phyloP scores from a whole-genome alignment of 345 rosid genomes.

The Moricandia moricandioides region DNA sequence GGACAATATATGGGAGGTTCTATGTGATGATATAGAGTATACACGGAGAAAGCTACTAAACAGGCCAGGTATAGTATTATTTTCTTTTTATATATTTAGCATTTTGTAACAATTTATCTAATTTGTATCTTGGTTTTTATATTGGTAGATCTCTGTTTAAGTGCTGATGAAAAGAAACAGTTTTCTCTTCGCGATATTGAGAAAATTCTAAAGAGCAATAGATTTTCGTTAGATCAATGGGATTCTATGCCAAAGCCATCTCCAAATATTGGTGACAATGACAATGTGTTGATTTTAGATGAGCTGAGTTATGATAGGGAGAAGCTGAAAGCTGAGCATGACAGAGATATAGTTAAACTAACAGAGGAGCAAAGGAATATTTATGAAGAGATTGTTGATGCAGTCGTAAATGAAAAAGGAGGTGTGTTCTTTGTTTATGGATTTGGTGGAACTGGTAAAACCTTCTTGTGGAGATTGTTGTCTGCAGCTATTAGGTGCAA shows the following conservation, averaged over 20 bases:
- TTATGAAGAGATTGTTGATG: not conserved
- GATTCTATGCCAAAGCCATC: not conserved
- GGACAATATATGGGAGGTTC: not conserved
- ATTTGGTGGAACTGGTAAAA: not conserved
- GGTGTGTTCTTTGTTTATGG: not conserved
- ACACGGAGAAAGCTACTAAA: not conserved
- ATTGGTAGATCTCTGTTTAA: not conserved
- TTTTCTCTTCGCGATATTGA: not conserved
- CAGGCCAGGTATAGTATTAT: not conserved
- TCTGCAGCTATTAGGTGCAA: not conserved
- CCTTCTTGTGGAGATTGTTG: not conserved
- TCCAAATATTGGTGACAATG: not conserved
- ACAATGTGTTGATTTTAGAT: not conserved
- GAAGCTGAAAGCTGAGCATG: not conserved
- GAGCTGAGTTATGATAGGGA: not conserved
- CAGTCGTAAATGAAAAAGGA: not conserved
- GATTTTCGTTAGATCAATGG: not conserved
- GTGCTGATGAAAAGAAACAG: not conserved
- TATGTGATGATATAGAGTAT: not conserved
- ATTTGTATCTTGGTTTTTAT: too few relatives aligned
- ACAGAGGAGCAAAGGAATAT: not conserved
- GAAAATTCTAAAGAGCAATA: not conserved
- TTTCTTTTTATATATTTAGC: too few relatives aligned
- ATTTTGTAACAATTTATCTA: too few relatives aligned
- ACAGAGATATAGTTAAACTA: not conserved